phyloP scores from a whole-genome alignment of 2,329 filamentous ascomycete species.

The Gremmenia infestans region DNA sequence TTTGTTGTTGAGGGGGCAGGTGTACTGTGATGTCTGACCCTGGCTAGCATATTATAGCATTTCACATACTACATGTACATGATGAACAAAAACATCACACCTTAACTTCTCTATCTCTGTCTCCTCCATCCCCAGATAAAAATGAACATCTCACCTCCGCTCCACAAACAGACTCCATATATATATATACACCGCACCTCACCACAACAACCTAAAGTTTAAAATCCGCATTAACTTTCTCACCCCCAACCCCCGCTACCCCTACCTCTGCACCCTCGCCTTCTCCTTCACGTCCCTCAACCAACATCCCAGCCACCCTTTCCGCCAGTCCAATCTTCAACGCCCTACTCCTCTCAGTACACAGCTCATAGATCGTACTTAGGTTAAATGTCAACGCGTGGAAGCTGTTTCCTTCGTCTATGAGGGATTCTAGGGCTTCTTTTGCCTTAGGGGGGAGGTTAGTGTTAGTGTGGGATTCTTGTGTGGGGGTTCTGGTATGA shows the following conservation, averaged over 20 bases:
- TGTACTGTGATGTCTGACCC: conserved; percentile 1
- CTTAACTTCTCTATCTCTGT: background rate
- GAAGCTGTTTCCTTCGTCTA: conserved; percentile 61
- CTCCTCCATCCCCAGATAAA: no score
- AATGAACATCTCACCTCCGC: no score
- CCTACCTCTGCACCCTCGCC: background rate
- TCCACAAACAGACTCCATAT: background rate
- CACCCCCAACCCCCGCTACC: conserved; percentile 17
- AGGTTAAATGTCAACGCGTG: conserved; percentile 84
- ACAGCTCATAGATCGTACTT: conserved; percentile 86
- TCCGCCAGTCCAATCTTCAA: conserved; percentile 70
- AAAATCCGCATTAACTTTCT: conserved; percentile 33
- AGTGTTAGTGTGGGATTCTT: background rate
- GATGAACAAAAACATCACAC: background rate
- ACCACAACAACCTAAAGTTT: conserved; percentile 19
- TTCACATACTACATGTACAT: no score
- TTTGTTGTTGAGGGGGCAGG: conserved; percentile 35
- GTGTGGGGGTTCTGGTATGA: background rate
- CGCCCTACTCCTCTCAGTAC: conserved; percentile 67
- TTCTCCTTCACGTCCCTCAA: background rate
- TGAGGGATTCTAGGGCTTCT: conserved; percentile 59
- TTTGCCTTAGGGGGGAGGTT: conserved; percentile 48
- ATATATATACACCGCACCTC: background rate
- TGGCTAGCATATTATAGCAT: background rate
- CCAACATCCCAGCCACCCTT: conserved; percentile 48